Evolutionary conservation across 345 rosid genomes (phyloP).

Genomic region (Lepidium sativum): DNA sequence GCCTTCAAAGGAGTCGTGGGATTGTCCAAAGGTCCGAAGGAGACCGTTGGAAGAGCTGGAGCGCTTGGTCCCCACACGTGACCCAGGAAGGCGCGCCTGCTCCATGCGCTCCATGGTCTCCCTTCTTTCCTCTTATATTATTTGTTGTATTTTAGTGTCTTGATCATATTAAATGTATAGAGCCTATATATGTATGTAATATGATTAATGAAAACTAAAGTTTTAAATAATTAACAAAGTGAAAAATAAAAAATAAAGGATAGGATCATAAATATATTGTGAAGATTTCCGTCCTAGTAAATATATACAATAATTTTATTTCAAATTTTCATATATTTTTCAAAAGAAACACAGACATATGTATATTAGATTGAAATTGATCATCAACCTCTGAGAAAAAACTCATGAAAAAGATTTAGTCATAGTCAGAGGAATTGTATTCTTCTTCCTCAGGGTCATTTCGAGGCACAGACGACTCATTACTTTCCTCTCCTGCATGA

Average conservation of each 20-base stretch:
- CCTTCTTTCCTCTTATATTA: too few relatives aligned
- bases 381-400: background rate
- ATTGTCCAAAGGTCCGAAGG: too few relatives aligned
- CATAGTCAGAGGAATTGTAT: slow-evolving; percentile 9
- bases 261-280: background rate
- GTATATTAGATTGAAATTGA: slow-evolving; percentile 16
- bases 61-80: too few relatives aligned
- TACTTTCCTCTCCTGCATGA: slow-evolving; percentile 6
- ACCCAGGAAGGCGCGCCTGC: too few relatives aligned
- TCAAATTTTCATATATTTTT: slow-evolving; percentile 7
- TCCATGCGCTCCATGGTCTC: too few relatives aligned
- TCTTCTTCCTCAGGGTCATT: slow-evolving; percentile 9
- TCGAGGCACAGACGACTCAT: background rate
- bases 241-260: background rate
- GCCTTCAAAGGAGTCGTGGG: too few relatives aligned
- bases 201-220: too few relatives aligned
- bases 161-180: too few relatives aligned
- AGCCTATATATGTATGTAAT: too few relatives aligned
- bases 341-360: slow-evolving; percentile 14
- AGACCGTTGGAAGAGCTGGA: too few relatives aligned
- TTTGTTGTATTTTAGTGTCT: too few relatives aligned
- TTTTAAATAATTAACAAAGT: background rate
- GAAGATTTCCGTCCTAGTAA: slow-evolving; percentile 13
- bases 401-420: slow-evolving; percentile 2
- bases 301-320: slow-evolving; percentile 6